Evolutionary conservation across 2,329 filamentous ascomycete species (phyloP), one percentile per base, ranked within the genome.

Genomic region (Domatiomyces catenatus): DNA sequence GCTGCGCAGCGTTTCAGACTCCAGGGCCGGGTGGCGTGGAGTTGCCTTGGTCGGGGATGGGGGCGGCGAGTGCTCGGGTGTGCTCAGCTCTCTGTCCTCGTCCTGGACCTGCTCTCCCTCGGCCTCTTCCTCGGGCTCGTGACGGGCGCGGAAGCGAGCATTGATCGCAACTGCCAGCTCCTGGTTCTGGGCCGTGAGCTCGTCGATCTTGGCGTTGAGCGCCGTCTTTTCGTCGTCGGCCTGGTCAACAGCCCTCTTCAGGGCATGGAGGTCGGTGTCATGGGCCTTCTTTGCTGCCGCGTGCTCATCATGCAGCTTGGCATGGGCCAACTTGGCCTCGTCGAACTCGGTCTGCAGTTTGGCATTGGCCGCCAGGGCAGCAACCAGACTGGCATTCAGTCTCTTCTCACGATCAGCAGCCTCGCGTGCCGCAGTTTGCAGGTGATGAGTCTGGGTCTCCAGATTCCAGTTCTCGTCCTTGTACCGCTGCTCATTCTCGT

Each of bases 391-490:
- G 60, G 88, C 83, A 12, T 76, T 80, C 42, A 95, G 74, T 64
- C 85, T 85, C 66, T 87, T 85, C 66, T 95, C 88, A 54, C 84
- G 83, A 62, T 92, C 88, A 12, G 81, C 73, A 1, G 84, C 77
- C 46, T 94, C 86, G 63, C 82, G 86, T 55, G 84, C 77, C 15
- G 78, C 74, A 6, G 83, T 76, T 48, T 84, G 75, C 43, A 90
- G 73, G 56, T 96, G 89, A 61, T 94, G 92, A 19, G 93, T 76
- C 60, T 88, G 86, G 0, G 89, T 94, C 67, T 98, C 92, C 39
- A 98, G 75, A 56, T 85, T 90, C 92, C 92, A 98, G 65, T 96
- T 98, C 67, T 96, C 92, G 62, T 98, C 92, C 69, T 95, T 96
- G 71, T 94, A 94, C 48, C 86, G 83, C 61, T 93, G 84, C 66